Evolutionary conservation across 2,329 filamentous ascomycete species (phyloP).

Genomic region (Exophiala xenobiotica): DNA sequence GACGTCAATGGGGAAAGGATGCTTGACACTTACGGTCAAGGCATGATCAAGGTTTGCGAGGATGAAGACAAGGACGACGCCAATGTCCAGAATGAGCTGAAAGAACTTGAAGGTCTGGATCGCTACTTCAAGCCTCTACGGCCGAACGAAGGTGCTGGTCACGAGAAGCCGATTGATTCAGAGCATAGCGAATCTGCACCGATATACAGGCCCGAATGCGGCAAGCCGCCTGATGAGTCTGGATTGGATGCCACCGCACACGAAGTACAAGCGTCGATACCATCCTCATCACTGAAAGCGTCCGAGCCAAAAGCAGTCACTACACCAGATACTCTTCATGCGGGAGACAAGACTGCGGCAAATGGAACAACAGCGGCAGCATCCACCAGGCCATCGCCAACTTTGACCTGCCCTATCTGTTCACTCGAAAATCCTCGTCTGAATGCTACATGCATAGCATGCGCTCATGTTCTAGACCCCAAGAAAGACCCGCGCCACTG

Average conservation of each 20-base stretch:
- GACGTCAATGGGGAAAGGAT: slow-evolving; percentile 66
- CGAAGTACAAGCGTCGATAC: not conserved
- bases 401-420: slow-evolving; percentile 59
- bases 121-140: slow-evolving; percentile 22
- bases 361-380: not conserved
- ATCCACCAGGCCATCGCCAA: slow-evolving; percentile 4
- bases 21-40: slow-evolving; percentile 64
- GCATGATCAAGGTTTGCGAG: slow-evolving; percentile 72
- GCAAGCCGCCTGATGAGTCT: too few species aligned
- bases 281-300: not conserved
- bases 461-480: slow-evolving; percentile 66
- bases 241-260: too few species aligned
- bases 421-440: slow-evolving; percentile 61
- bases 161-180: not conserved
- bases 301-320: not conserved
- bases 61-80: slow-evolving; percentile 63
- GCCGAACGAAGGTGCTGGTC: not conserved
- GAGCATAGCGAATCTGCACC: too few species aligned
- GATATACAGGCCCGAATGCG: too few species aligned
- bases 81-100: slow-evolving; percentile 62
- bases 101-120: slow-evolving; percentile 60
- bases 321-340: too few species aligned
- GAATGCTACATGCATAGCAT: slow-evolving; percentile 64
- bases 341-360: not conserved
- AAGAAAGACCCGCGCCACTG: slow-evolving; percentile 58